Base-by-base conservation (phyloP, 2,329 filamentous ascomycete species). In the Diplodia seriata region DNA sequence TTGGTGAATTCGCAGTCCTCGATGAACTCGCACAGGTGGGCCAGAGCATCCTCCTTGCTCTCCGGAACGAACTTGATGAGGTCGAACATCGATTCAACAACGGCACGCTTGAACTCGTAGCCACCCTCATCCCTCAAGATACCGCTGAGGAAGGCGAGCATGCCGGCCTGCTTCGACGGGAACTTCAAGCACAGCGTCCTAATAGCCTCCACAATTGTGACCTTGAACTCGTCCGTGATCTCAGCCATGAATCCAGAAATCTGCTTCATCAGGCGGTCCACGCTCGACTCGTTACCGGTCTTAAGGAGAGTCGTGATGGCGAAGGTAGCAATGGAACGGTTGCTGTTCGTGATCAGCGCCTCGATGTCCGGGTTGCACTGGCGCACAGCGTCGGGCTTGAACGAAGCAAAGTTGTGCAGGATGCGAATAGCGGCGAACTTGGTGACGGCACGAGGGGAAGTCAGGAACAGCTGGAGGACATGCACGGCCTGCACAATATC, bases 1-100 rank as follows among this genome's bases (percentile, higher is more conserved):
- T 99, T 99, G 33, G 95, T 97, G 80, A 98, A 99, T 78, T 99
- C 95, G 83, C 95, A 99, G 79, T 99, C 95, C 81, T 99, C 95
- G 72, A 99, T 99, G 78, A 99, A 99, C 78, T 99, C 95, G 83
- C 95, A 98, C 26, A 99, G 88, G 76, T 98, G 95, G 15, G 94
- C 92, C 59, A 99, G 88, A 20, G 95, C 94, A 72, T 91, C 89
- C 78, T 91, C 88, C 76, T 89, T 89, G 74, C 87, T 89, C 69
- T 97, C 95, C 1, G 95, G 95, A 3, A 99, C 94, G 75, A 99
- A 99, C 80, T 98, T 97, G 84, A 99, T 98, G 67, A 99, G 84
- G 75, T 99, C 95, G 76, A 99, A 98, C 90, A 99, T 98, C 85
- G 93, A 97, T 84, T 99, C 95, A 23, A 99, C 94, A 12, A 99